A percentile compares a stretch with the other conserved stretches of the same genome.
Conservation (phyloP, 164 flowering plant genomes). For the Nymphaea thermarum region DNA sequence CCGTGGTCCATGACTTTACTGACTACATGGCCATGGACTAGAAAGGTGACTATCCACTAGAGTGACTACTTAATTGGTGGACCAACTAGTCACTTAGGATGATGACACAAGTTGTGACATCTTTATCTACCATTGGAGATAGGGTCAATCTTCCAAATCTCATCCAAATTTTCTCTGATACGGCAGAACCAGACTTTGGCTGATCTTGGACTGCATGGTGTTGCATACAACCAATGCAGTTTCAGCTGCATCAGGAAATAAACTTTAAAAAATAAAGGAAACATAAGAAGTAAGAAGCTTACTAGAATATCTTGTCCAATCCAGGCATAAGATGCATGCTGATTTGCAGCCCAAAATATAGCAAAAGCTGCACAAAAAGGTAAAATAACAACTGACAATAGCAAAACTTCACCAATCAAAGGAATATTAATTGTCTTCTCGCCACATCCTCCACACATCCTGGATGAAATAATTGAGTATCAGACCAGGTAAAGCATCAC, state of each 20-base stretch:
- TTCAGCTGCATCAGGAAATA: not conserved
- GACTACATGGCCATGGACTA: too few relatives aligned
- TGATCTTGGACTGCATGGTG: too few relatives aligned
- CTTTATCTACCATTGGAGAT: too few relatives aligned
- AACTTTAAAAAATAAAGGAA: not conserved
- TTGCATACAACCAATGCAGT: not conserved
- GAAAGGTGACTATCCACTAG: too few relatives aligned
- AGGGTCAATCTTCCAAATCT: too few relatives aligned
- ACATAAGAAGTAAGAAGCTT: constrained; percentile 18
- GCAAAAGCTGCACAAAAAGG: constrained; percentile 54
- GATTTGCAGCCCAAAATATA: constrained; percentile 57
- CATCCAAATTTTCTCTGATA: too few relatives aligned
- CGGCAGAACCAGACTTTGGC: too few relatives aligned
- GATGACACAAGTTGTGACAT: too few relatives aligned
- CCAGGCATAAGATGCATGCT: constrained; percentile 73
- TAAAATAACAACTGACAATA: constrained; percentile 40
- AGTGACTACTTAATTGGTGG: too few relatives aligned
- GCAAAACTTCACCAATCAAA: constrained; percentile 47
- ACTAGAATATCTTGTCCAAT: constrained; percentile 94
- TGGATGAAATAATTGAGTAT: not conserved
- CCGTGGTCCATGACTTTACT: too few relatives aligned
- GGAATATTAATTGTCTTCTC: constrained; percentile 43
- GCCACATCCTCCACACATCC: constrained; percentile 27
- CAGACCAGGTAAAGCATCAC: too few relatives aligned
- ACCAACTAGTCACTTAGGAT: too few relatives aligned